These are phyloP conservation scores for Pseudogymnoascus sp. DNA, from an alignment of 2,329 filamentous ascomycete genomes.

Conservation along the genomic window DNA sequence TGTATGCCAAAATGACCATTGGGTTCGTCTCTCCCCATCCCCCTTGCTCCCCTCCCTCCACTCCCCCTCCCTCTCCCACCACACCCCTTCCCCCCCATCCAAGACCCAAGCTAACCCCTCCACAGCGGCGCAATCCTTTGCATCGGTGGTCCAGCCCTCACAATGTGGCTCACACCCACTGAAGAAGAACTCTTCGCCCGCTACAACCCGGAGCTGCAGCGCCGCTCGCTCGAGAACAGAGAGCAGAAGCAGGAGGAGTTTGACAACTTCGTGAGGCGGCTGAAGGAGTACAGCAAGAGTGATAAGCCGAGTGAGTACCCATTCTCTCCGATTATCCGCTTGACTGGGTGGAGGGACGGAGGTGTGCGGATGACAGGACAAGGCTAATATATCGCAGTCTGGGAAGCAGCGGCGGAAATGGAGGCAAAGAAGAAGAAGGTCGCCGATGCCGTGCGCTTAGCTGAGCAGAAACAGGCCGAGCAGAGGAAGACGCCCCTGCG, in stretches of 20 bases:
- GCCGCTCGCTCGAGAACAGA: constrained; percentile 72
- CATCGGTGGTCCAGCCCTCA: constrained; percentile 78
- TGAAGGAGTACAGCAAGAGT: constrained; percentile 86
- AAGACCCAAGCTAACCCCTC: constrained; percentile 18
- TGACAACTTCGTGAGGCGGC: constrained; percentile 71
- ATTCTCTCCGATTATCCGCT: background rate
- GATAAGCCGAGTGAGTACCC: constrained; percentile 71
- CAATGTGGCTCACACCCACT: constrained; percentile 70
- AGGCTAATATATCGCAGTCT: constrained; percentile 29
- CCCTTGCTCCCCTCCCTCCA: background rate
- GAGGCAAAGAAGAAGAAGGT: constrained; percentile 29
- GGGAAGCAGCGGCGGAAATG: constrained; percentile 37
- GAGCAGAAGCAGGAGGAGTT: constrained; percentile 75
- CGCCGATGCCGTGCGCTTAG: background rate
- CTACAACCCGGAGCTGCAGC: constrained; percentile 93
- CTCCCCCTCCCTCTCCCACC: constrained; percentile 1
- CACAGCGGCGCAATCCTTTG: constrained; percentile 61
- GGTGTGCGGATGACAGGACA: background rate
- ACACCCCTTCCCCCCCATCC: constrained; percentile 3
- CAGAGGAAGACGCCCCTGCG: background rate
- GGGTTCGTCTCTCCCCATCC: constrained; percentile 44
- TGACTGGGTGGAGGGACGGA: background rate
- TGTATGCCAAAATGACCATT: constrained; percentile 62
- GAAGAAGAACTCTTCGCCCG: constrained; percentile 87
- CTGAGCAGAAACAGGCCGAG: background rate